These are phyloP conservation scores for Melaleuca quinquenervia DNA, from an alignment of 345 rosid species.

Conservation along the genomic window DNA sequence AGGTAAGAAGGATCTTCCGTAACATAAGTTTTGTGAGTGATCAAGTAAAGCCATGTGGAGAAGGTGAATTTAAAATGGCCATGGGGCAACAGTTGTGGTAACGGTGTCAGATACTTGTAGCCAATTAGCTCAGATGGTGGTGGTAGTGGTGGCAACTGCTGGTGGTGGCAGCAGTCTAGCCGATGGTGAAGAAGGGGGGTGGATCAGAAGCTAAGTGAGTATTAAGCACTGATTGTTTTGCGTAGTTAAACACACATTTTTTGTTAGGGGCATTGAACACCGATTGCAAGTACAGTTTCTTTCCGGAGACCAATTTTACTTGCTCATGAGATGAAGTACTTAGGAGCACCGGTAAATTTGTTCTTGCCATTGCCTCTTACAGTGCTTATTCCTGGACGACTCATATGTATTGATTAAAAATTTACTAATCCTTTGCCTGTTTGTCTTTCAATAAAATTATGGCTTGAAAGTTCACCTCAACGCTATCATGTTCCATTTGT, in stretches of 20 bases:
- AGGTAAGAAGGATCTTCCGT: not conserved
- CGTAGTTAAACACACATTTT: not conserved
- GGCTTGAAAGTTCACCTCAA: not conserved
- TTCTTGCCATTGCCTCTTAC: not conserved
- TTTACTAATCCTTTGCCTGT: not conserved
- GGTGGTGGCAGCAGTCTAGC: not conserved
- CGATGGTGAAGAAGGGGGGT: not conserved
- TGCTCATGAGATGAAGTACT: not conserved
- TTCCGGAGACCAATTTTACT: not conserved
- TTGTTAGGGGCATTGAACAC: not conserved
- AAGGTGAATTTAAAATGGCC: not conserved
- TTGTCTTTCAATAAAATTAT: no score
- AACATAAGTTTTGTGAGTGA: not conserved
- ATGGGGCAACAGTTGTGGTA: not conserved
- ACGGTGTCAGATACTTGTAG: not conserved
- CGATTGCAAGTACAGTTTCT: not conserved
- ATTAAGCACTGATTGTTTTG: not conserved
- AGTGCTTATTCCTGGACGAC: not conserved
- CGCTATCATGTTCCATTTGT: not conserved
- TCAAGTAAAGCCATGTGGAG: not conserved
- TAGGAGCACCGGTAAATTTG: not conserved
- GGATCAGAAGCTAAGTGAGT: not conserved
- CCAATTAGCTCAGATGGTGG: not conserved
- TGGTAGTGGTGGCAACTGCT: not conserved
- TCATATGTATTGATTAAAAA: not conserved